A percentile compares a stretch with the other conserved stretches of the same genome.
phyloP scores from a whole-genome alignment of 345 rosid species.

The Isatis tinctoria region DNA sequence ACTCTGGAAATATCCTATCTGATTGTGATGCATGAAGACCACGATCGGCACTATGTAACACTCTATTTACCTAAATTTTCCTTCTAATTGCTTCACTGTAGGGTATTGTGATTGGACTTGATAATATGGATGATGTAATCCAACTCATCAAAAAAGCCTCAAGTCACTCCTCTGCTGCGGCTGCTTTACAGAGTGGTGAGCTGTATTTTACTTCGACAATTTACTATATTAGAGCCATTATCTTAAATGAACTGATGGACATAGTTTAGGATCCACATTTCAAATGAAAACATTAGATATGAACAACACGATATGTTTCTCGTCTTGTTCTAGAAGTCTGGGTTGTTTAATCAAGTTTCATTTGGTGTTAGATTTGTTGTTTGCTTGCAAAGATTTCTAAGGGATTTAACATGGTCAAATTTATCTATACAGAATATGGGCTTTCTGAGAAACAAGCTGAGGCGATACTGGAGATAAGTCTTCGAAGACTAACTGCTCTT shows the following conservation, averaged over 20 bases:
- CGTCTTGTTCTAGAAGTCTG: slow-evolving; percentile 1
- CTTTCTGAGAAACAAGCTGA: slow-evolving; percentile 93
- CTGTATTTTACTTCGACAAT: background rate
- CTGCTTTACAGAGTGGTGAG: slow-evolving; percentile 59
- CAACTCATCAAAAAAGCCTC: slow-evolving; percentile 55
- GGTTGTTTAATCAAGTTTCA: background rate
- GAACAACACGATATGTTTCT: background rate
- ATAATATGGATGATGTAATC: slow-evolving; percentile 73
- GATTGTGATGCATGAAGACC: slow-evolving; percentile 1
- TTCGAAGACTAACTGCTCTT: slow-evolving; percentile 72
- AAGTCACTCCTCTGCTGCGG: slow-evolving; percentile 63
- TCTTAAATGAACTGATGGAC: background rate
- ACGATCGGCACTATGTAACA: slow-evolving; percentile 3
- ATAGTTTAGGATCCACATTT: slow-evolving; percentile 2
- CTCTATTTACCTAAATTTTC: background rate
- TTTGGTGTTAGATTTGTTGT: background rate
- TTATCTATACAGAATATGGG: slow-evolving; percentile 47
- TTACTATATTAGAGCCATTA: background rate
- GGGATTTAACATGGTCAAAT: background rate
- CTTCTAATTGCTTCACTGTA: slow-evolving; percentile 26
- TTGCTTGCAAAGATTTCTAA: background rate
- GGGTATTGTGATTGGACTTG: slow-evolving; percentile 88
- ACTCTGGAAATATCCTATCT: background rate
- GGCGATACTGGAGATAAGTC: slow-evolving; percentile 76
- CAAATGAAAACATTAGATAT: background rate